Conservation (phyloP, 139 green algal genomes). For the Nannochloris sp. region DNA sequence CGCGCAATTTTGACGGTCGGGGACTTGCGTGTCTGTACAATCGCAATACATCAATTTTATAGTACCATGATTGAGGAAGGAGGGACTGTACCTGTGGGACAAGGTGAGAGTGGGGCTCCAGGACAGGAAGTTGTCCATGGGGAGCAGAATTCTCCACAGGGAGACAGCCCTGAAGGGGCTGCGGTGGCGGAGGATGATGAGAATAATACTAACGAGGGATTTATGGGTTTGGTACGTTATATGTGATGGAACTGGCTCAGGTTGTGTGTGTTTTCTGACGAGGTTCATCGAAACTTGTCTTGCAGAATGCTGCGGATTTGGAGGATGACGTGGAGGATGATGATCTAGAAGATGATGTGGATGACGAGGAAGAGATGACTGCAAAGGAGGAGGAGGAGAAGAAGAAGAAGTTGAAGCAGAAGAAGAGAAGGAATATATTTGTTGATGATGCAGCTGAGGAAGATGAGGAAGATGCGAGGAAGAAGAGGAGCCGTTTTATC, state of each 20-base stretch:
- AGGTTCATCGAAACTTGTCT: no score
- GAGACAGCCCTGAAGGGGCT: not conserved
- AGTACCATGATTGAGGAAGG: no score
- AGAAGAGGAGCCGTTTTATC: slow-evolving; percentile 50
- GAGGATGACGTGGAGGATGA: not conserved
- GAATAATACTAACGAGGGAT: not conserved
- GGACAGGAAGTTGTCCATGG: no score
- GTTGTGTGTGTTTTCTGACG: no score
- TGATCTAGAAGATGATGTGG: not conserved
- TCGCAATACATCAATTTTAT: no score
- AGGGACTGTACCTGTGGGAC: no score
- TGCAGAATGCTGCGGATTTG: no score
- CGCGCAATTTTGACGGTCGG: no score
- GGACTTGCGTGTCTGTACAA: no score
- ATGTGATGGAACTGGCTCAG: no score
- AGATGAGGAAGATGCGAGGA: slow-evolving; percentile 13
- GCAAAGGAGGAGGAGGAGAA: not conserved
- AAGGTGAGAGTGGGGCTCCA: no score
- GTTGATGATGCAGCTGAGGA: slow-evolving; percentile 47
- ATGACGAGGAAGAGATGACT: not conserved
- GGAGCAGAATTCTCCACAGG: not conserved
- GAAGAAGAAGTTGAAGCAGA: not conserved
- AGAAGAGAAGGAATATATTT: slow-evolving; percentile 21
- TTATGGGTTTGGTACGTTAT: no score
- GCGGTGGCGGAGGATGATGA: not conserved